Base-by-base conservation (phyloP, 1,139 yeast genomes). In the Sugiyamaella grinbergsii region DNA sequence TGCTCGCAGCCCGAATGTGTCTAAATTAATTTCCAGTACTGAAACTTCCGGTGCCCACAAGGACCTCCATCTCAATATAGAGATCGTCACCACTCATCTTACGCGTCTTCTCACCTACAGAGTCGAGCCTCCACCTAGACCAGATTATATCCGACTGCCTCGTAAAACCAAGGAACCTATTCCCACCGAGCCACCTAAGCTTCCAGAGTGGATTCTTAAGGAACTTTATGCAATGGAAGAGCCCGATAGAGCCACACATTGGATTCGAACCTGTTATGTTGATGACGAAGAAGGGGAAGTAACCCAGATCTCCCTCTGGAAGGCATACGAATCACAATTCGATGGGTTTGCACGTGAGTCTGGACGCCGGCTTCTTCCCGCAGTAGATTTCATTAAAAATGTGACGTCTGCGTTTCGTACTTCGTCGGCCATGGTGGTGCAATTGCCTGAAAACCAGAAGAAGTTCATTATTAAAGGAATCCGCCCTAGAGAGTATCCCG, bases 221-320 rank as follows among this genome's bases (percentile, higher is more conserved):
- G 80, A 84, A 42, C 77, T 93, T 38, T 72, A 85, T 42, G 72
- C 74, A 37, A 72, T 90, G 57, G 80, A 83, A 5, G 99, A 93
- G 68, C 98, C 98, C 1, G 79, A 82, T 54, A 77, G 99, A 56
- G 96, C 98, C 0, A 87, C 96, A 1, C 79, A 90, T 11, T 93
- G 98, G 98, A 83, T 93, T 72, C 81, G 96, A 60, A 85, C 96
- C 59, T 86, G 95, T 58, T 94, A 89, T 70, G 93, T 84, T 61
- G 89, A 95, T 11, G 79, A 77, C 32, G 70, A 76, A 2, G 79
- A 78, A 5, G 90, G 95, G 3, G 96, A 90, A 66, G 96, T 91
- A 7, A 91, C 98, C 0, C 99, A 93, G 70, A 90, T 93, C 28
- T 86, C 95, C 11, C 77, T 93, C 46, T 93, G 99, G 99, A 89